phyloP scores from a whole-genome alignment of 345 rosid genomes.

The Ceriops zippeliana region DNA sequence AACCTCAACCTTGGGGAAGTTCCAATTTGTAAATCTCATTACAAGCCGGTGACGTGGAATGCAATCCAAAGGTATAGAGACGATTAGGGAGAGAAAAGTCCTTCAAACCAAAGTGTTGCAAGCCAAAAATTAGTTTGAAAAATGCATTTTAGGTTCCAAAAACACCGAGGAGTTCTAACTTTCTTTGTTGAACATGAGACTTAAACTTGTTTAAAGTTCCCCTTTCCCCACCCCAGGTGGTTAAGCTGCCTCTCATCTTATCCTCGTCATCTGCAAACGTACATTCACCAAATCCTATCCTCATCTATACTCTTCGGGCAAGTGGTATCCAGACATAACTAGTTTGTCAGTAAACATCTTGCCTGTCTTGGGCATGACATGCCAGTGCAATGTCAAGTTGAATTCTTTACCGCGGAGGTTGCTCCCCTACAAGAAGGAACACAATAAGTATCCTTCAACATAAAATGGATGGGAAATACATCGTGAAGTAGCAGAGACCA shows the following conservation, averaged over 20 bases:
- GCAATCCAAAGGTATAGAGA: no score
- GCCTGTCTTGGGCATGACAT: slow-evolving; percentile 94
- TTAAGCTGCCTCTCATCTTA: slow-evolving; percentile 9
- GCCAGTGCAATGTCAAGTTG: slow-evolving; percentile 93
- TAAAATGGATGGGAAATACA: background rate
- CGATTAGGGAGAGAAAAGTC: no score
- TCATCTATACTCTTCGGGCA: slow-evolving; percentile 75
- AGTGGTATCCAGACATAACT: slow-evolving; percentile 64
- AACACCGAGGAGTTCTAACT: no score
- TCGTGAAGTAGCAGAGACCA: slow-evolving; percentile 13
- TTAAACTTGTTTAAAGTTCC: slow-evolving; percentile 4
- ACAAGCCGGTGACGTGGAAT: no score
- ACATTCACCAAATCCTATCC: slow-evolving; percentile 8
- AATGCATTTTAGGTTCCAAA: no score
- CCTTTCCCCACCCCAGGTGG: no score
- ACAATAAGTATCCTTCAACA: slow-evolving; percentile 7
- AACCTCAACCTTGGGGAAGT: no score
- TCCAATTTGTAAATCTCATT: no score
- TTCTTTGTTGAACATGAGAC: slow-evolving; percentile 9
- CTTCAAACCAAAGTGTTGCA: no score
- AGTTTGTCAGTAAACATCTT: slow-evolving; percentile 80
- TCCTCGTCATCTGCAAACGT: slow-evolving; percentile 9
- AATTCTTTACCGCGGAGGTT: slow-evolving; percentile 76
- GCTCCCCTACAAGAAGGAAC: slow-evolving; percentile 50
- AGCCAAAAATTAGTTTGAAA: no score